These are phyloP conservation scores for Guadua angustifolia DNA, from an alignment of 176 grass and related monocot species.

Conservation along the genomic window DNA sequence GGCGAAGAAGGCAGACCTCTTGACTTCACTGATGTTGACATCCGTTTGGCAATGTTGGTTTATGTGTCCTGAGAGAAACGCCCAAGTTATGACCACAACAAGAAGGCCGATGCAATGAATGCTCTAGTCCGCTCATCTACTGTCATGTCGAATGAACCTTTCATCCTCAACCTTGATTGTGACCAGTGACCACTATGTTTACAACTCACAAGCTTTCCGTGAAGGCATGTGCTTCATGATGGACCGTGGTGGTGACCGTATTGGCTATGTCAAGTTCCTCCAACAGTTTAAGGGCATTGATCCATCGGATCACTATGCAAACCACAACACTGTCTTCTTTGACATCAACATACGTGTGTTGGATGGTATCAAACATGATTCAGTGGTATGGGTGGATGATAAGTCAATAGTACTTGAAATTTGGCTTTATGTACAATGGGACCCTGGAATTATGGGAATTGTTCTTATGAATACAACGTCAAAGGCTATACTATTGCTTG, in stretches of 20 bases:
- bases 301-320: conserved; percentile 95
- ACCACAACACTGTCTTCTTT: conserved; percentile 98
- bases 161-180: conserved; percentile 97
- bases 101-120: conserved; percentile 98
- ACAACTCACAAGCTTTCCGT: conserved; percentile 92
- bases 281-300: conserved; percentile 98
- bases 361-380: conserved; percentile 57
- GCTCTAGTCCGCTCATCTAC: conserved; percentile 89
- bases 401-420: no score
- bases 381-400: no score
- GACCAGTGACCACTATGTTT: conserved; percentile 98
- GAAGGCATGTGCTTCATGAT: conserved; percentile 99
- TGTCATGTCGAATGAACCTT: conserved; percentile 98
- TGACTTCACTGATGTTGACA: conserved; percentile 83
- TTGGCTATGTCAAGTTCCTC: conserved; percentile 93
- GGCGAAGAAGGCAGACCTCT: conserved; percentile 69
- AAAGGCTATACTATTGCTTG: no score
- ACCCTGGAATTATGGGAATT: no score
- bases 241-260: conserved; percentile 92
- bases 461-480: no score
- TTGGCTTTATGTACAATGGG: no score
- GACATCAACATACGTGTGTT: conserved; percentile 91
- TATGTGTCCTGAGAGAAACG: conserved; percentile 95
- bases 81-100: conserved; percentile 98
- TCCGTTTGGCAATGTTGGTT: conserved; percentile 90